Evolutionary conservation across 2,329 filamentous ascomycete genomes (phyloP).

Genomic region (Venturiaceae sp.): DNA sequence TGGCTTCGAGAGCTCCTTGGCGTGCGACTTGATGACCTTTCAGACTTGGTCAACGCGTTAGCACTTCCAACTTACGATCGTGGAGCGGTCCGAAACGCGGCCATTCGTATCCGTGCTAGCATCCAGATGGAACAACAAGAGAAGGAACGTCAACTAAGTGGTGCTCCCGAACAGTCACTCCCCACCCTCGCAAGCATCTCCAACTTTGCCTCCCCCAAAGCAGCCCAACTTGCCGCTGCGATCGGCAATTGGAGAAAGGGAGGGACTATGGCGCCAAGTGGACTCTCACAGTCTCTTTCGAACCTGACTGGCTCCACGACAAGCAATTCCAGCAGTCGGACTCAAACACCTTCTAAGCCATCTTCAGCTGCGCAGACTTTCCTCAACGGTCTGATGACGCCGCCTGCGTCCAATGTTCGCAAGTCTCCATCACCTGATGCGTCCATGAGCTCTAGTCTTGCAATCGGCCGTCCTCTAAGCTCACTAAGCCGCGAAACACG

Average conservation of each 20-base stretch:
- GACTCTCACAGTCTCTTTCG: conserved; percentile 22
- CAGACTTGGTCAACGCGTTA: conserved; percentile 79
- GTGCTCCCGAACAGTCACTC: conserved; percentile 47
- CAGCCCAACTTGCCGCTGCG: conserved; percentile 90
- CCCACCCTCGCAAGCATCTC: conserved; percentile 71
- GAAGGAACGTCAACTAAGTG: conserved; percentile 69
- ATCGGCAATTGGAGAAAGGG: conserved; percentile 89
- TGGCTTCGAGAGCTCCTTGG: conserved; percentile 92
- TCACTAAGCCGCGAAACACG: neutral
- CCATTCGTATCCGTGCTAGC: conserved; percentile 86
- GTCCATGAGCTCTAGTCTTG: neutral
- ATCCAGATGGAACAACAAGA: conserved; percentile 98
- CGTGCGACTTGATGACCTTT: conserved; percentile 81
- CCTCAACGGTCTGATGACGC: conserved; percentile 75
- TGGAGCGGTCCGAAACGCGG: conserved; percentile 74
- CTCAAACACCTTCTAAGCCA: conserved; percentile 49
- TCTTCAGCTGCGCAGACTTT: conserved; percentile 46
- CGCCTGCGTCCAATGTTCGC: conserved; percentile 67
- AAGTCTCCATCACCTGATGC: conserved; percentile 41
- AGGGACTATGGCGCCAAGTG: conserved; percentile 34
- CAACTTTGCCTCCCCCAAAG: conserved; percentile 68
- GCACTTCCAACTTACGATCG: conserved; percentile 67
- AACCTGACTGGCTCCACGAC: conserved; percentile 8
- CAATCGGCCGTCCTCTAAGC: neutral
- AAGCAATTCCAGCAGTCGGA: conserved; percentile 9